Base-by-base conservation (phyloP, 2,329 filamentous ascomycete species). In the Exophiala mesophila region DNA sequence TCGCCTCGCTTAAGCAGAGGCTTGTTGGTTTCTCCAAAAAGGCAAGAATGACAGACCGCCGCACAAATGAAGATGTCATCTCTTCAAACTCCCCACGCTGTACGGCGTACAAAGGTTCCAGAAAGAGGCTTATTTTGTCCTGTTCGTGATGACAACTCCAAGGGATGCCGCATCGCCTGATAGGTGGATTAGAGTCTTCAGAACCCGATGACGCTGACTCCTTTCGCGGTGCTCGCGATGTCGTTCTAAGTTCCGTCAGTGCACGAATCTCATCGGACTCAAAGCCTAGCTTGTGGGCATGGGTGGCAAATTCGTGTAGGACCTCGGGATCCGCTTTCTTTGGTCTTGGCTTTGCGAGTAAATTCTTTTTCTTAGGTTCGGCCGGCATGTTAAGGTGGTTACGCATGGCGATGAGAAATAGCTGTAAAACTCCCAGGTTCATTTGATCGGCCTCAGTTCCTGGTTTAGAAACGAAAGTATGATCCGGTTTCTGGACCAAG, bases 341-440 rank as follows among this genome's bases (percentile, higher is more conserved):
- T n/a, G n/a, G n/a, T 9, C 35, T 18, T 20, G 35, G 35, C 28
- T 21, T 23, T 7, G 28, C 19, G 4, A 21, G 23, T 9, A 37
- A 18, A 24, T 37, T 21, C 13, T 24, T 8, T 16, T 20, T 26
- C 5, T 24, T 23, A 4, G 35, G 35, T 21, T 37, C 35, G 10
- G 19, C 19, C 8, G 35, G 35, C 4, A 37, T 37, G 7, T 37
- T 20, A 13, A 37, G 5, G 28, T 9, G 28, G 35, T 24, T 18
- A 24, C 35, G 23, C 19, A 37, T 37, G 19, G 35, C 35, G 28
- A 37, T 24, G 35, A 13, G 10, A 9, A 37, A 12, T 10, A 37
- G 23, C 21, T 37, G 19, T 18, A 18, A 21, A 16, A 8, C 23
- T 20, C 35, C 35, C 19, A 37, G 35, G 10, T 37, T 13, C 4